Base-by-base conservation (phyloP, 306 rosid species). In the Quercus alba region DNA sequence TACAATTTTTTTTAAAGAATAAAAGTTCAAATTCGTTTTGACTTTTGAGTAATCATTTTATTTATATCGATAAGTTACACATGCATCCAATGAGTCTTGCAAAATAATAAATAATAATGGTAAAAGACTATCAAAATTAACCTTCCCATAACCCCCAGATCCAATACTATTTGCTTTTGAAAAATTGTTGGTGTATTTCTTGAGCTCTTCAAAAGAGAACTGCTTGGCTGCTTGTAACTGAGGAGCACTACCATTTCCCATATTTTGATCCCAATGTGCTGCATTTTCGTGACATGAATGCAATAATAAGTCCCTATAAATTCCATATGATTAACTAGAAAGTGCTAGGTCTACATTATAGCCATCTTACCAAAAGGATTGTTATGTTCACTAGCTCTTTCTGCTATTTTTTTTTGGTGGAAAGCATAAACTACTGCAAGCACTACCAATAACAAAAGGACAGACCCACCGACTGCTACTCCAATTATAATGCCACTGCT, bases 81-180 rank as follows among this genome's bases (percentile, higher is more conserved):
- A 35, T 35, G 41, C 9, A 35, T 35, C 41, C 41, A 35, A 35
- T 35, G 41, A 35, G 41, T 35, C 41, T 35, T 35, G 8, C 41
- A 35, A 35, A 41, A 57, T 59, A 33, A 69, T 63, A 56, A 49
- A 72, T 61, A 57, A 81, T 6, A 26, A 10, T 54, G 56, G 25
- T 73, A 55, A n/a, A 11, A 70, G 68, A 59, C 4, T 1, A 31
- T 71, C 5, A 62, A 41, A 79, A 56, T 35, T 35, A 26, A 91
- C 98, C 92, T 91, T 87, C 38, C 97, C 98, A 72, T 91, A 90
- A 20, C 98, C 97, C 7, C 98, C 98, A 38, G 90, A 78, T 67
- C 90, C 90, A 56, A 84, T 68, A 20, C 73, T 78, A 73, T 84
- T 84, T 2, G 64, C 80, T 5, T 30, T 64, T 19, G 87, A 84